phyloP scores from a whole-genome alignment of 1,284 basidiomycete species.

The Inonotus hispidus region DNA sequence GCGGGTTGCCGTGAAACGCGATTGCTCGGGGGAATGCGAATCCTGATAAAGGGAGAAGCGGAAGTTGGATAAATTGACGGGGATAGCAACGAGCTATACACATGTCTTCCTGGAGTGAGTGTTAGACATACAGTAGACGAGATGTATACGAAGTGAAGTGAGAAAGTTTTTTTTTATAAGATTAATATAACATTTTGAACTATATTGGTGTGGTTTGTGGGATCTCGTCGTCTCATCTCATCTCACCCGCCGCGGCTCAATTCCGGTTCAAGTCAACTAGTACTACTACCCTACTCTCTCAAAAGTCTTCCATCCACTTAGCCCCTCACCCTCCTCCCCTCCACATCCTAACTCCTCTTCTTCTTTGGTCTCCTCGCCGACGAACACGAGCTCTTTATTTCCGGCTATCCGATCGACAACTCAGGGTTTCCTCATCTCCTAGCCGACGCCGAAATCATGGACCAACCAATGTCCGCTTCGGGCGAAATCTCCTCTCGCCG shows the following conservation, averaged over 20 bases:
- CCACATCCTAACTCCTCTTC: neutral
- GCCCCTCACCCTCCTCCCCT: neutral
- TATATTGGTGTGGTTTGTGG: neutral
- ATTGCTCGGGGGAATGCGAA: constrained; percentile 20
- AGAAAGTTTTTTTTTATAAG: neutral
- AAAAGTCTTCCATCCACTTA: no score
- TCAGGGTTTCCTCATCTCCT: constrained; percentile 1
- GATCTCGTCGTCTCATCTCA: neutral
- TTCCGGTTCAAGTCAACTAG: neutral
- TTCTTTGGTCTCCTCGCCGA: constrained; percentile 1
- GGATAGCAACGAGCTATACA: neutral
- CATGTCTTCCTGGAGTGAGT: neutral
- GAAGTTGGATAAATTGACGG: neutral
- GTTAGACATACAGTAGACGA: neutral
- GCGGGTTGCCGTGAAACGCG: constrained; percentile 17
- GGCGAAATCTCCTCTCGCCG: constrained; percentile 27
- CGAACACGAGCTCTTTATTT: neutral
- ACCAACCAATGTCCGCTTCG: constrained; percentile 18
- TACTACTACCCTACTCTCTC: neutral
- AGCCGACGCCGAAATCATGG: constrained; percentile 17
- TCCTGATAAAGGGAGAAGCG: neutral
- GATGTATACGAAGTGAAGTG: neutral
- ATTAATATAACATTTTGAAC: neutral
- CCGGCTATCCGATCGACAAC: neutral
- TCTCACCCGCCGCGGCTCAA: constrained; percentile 1